A percentile compares a stretch with the other conserved stretches of the same genome.
These are phyloP conservation scores for Aspergillus novoparasiticus DNA, from an alignment of 2,329 filamentous ascomycete genomes.

Conservation along the genomic window DNA sequence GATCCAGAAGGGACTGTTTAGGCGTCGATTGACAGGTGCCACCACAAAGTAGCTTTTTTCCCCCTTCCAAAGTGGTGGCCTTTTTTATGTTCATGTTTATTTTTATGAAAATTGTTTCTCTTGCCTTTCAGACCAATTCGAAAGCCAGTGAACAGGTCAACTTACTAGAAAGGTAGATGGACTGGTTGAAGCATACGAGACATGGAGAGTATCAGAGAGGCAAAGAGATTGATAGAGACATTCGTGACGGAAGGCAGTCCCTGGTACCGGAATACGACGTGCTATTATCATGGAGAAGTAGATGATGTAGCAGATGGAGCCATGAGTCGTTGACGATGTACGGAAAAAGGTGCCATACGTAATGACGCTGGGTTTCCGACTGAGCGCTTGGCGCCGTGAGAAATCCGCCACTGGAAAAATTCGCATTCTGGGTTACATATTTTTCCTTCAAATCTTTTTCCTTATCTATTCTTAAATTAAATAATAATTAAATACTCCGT, in stretches of 20 bases:
- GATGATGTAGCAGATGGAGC: constrained; percentile 1
- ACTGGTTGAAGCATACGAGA: neutral
- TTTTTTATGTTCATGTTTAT: no score
- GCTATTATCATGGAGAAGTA: neutral
- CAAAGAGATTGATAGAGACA: neutral
- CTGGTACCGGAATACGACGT: neutral
- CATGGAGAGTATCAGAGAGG: neutral
- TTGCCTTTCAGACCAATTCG: neutral
- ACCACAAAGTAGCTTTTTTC: neutral
- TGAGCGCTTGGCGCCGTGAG: neutral
- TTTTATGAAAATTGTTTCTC: neutral
- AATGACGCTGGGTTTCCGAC: neutral
- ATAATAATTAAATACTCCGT: neutral
- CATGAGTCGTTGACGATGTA: neutral
- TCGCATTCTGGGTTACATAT: neutral
- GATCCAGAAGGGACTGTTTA: constrained; percentile 10
- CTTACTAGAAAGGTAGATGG: neutral
- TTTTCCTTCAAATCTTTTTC: neutral
- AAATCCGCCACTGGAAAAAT: constrained; percentile 3
- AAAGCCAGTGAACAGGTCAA: neutral
- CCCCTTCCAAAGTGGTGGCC: neutral
- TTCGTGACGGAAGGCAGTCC: neutral
- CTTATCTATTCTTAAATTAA: neutral
- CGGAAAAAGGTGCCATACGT: constrained; percentile 2
- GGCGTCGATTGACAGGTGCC: constrained; percentile 9